Evolutionary conservation across 2,329 filamentous ascomycete genomes (phyloP), one percentile per base, ranked within the genome.

Genomic region (Capronia epimyces): DNA sequence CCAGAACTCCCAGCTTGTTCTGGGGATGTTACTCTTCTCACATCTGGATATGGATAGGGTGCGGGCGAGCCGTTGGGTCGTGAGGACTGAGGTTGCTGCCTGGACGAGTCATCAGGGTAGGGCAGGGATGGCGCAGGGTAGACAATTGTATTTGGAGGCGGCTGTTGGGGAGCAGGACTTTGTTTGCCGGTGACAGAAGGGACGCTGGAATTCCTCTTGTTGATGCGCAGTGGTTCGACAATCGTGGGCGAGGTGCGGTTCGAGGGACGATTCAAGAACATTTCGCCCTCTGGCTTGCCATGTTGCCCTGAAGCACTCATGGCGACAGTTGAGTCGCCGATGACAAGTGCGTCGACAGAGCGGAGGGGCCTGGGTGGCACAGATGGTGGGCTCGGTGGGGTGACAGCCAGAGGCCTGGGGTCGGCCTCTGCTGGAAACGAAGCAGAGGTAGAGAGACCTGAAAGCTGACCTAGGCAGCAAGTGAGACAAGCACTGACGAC

Each of bases 171-270:
- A 64, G 70, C 60, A 59, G 53, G 58, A n/a, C 50, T 53, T 24
- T 64, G 62, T 50, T 63, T 65, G 43, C 66, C 66, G 16, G 64
- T 60, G 8, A 65, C 64, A 22, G 67, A 66, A 29, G 58, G 55
- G 46, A 76, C 76, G 25, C 83, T 79, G 51, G 83, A 86, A n/a
- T 53, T 57, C 62, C 84, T 82, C 69, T 94, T 94, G 73, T 84
- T 84, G 67, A 95, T 94, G 64, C 88, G 82, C 69, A 95, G 71
- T 53, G 89, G 89, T 63, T 87, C 87, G 61, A 95, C 80, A 21
- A 62, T 55, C 15, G 86, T 87, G 51, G 89, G 87, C 63, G 87
- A 89, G 63, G 89, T 82, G 40, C 70, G 68, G 49, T 69, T 71
- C 44, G 63, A 64, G n/a, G 69, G 69, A 53, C 65, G 70, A 55